Percentiles rank a stretch among this genome's conserved stretches.
Conservation (phyloP, 352 stramenopile genomes). For the Pythium pyrilobum region DNA sequence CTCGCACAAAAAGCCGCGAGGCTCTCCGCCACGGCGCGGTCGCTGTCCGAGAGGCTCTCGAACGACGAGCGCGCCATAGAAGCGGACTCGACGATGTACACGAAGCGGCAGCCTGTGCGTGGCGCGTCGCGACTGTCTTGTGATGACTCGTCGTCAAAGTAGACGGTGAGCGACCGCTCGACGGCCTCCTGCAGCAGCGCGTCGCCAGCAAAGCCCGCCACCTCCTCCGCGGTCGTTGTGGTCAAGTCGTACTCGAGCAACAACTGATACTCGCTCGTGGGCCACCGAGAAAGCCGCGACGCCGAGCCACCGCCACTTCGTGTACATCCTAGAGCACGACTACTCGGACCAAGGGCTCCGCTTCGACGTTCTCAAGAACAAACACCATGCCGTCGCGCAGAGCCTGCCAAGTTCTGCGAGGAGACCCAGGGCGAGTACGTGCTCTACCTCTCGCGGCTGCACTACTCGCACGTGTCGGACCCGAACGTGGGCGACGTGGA, state of each 20-base stretch:
- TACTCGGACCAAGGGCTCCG: conserved; percentile 12
- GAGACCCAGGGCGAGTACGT: background rate
- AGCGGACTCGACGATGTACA: background rate
- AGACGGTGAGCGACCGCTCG: background rate
- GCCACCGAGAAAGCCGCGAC: background rate
- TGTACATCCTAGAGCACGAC: conserved; percentile 19
- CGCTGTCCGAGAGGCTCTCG: background rate
- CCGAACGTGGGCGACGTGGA: background rate
- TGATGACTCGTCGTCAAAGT: background rate
- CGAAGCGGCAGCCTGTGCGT: background rate
- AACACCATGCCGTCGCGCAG: conserved; percentile 4
- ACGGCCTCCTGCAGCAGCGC: background rate
- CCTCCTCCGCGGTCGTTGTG: background rate
- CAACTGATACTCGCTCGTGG: background rate
- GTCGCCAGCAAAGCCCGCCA: background rate
- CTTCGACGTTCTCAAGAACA: conserved; percentile 16
- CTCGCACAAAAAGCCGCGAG: background rate
- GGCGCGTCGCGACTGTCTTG: background rate
- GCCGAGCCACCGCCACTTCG: conserved; percentile 1
- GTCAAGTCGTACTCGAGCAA: background rate
- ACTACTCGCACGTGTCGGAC: conserved; percentile 8
- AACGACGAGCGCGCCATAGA: background rate
- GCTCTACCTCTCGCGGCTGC: conserved; percentile 8
- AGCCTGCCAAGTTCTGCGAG: conserved; percentile 17
- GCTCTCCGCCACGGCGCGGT: background rate